These are phyloP conservation scores for Plasmopara muralis DNA, from an alignment of 352 stramenopile genomes.

Conservation along the genomic window DNA sequence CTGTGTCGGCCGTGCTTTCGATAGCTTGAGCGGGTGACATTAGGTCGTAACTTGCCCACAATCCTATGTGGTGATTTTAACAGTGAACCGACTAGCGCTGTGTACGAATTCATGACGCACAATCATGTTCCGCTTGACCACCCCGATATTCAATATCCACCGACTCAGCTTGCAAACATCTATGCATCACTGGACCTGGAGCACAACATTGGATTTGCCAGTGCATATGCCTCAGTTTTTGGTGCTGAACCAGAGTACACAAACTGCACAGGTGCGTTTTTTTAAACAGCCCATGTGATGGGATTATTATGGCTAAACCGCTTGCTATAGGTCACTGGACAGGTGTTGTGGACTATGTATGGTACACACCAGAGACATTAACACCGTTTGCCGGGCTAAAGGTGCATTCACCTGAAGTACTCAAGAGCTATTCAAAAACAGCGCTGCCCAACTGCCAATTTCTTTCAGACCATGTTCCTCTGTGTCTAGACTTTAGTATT, in stretches of 20 bases:
- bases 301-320: constrained; percentile 3
- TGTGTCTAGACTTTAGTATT: constrained; percentile 87
- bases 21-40: constrained; percentile 67
- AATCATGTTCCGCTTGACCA: constrained; percentile 86
- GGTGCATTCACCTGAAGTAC: constrained; percentile 86
- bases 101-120: constrained; percentile 95
- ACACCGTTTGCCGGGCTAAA: constrained; percentile 90
- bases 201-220: constrained; percentile 91
- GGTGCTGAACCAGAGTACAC: constrained; percentile 96
- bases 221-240: constrained; percentile 93
- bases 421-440: constrained; percentile 86
- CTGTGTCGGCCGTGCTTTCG: neutral
- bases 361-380: constrained; percentile 92
- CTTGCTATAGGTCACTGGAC: constrained; percentile 81
- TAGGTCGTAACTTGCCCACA: constrained; percentile 84
- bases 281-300: neutral
- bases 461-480: constrained; percentile 94
- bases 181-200: constrained; percentile 78
- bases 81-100: constrained; percentile 92
- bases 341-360: constrained; percentile 97
- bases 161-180: constrained; percentile 61
- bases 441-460: constrained; percentile 95
- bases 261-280: constrained; percentile 91
- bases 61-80: constrained; percentile 99
- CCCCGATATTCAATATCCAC: constrained; percentile 84